These are phyloP conservation scores for Phytophthora constricta DNA, from an alignment of 352 stramenopile species.

Conservation along the genomic window DNA sequence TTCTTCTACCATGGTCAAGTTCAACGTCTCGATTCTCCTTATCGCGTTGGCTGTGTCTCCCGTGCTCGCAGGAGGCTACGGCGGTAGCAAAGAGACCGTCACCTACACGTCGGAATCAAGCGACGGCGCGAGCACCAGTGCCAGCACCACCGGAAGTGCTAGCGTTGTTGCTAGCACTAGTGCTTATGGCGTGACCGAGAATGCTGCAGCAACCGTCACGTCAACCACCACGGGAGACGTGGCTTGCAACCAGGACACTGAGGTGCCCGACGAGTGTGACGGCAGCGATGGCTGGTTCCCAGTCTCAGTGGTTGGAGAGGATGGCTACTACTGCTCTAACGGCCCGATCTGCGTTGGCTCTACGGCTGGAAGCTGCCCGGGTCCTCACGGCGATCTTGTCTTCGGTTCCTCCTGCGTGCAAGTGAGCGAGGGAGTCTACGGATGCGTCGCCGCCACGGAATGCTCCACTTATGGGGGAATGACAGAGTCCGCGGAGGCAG, in stretches of 20 bases:
- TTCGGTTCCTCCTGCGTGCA: slow-evolving; percentile 35
- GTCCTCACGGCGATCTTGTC: slow-evolving; percentile 26
- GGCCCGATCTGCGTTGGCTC: slow-evolving; percentile 31
- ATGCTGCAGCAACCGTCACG: neutral
- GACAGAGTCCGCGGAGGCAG: slow-evolving; percentile 2
- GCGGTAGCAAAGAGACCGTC: neutral
- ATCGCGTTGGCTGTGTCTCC: slow-evolving; percentile 21
- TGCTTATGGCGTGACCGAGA: neutral
- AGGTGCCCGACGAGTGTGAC: slow-evolving; percentile 32
- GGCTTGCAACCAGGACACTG: slow-evolving; percentile 25
- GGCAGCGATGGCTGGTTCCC: slow-evolving; percentile 39
- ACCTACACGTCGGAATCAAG: slow-evolving; percentile 9
- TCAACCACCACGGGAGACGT: neutral
- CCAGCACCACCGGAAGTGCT: slow-evolving; percentile 9
- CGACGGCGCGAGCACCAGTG: slow-evolving; percentile 5
- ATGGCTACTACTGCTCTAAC: slow-evolving; percentile 41
- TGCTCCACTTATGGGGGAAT: slow-evolving; percentile 22
- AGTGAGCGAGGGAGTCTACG: slow-evolving; percentile 24
- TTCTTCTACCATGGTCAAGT: slow-evolving; percentile 43
- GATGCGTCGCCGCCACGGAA: slow-evolving; percentile 38
- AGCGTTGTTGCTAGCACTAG: neutral
- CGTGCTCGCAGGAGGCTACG: slow-evolving; percentile 19
- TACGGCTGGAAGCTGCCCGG: slow-evolving; percentile 30
- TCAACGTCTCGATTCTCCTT: slow-evolving; percentile 37
- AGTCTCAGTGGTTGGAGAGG: slow-evolving; percentile 35